Conservation (phyloP, 305 asterid genomes). For the Fraxinus velutina region DNA sequence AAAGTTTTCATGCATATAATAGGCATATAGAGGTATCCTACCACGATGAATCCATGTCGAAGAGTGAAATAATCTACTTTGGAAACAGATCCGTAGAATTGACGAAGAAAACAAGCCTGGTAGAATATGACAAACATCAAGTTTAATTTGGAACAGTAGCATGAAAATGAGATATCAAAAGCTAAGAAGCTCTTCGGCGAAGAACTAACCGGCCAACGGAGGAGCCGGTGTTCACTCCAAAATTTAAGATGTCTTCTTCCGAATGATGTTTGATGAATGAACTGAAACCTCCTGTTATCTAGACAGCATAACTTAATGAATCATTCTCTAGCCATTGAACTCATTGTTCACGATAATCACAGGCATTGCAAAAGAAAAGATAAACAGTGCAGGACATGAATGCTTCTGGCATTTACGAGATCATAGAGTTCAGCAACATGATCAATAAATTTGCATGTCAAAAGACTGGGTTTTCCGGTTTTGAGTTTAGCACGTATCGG, state of each 20-base stretch:
- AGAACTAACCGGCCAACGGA: slow-evolving; percentile 55
- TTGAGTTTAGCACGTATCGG: not conserved
- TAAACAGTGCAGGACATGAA: not conserved
- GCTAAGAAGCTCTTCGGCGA: not conserved
- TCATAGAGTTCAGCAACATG: not conserved
- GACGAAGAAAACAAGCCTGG: slow-evolving; percentile 67
- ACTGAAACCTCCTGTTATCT: slow-evolving; percentile 71
- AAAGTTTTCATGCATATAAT: not conserved
- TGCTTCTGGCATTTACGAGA: not conserved
- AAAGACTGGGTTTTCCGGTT: not conserved
- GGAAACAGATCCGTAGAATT: slow-evolving; percentile 60
- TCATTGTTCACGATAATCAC: not conserved
- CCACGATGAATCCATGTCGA: slow-evolving; percentile 72
- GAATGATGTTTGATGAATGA: slow-evolving; percentile 68
- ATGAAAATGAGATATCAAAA: not conserved
- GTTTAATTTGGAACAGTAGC: not conserved
- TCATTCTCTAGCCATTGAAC: not conserved
- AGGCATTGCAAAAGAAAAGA: not conserved
- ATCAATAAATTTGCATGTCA: not conserved
- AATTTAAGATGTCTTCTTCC: slow-evolving; percentile 65
- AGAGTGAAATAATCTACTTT: slow-evolving; percentile 64
- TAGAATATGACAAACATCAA: slow-evolving; percentile 9
- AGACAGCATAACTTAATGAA: slow-evolving; percentile 9
- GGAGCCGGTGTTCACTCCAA: slow-evolving; percentile 54
- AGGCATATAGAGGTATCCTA: slow-evolving; percentile 20